Percentiles rank a stretch among this genome's conserved stretches.
Evolutionary conservation across 805 yeast genomes (phyloP).

Genomic region (Candida railenensis): DNA sequence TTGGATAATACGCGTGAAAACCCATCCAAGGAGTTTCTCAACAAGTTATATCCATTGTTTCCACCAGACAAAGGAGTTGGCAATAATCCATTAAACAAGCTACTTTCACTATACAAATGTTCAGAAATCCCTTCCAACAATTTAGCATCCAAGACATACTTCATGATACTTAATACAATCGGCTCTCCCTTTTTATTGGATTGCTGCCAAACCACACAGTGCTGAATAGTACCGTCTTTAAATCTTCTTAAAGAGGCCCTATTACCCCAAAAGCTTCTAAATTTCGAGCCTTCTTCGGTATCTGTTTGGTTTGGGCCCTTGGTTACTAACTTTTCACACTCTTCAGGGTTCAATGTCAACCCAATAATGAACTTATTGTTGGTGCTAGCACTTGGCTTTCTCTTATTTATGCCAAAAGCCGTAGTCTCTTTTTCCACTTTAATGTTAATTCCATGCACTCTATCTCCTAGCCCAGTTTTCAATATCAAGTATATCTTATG

Average conservation of each 20-base stretch:
- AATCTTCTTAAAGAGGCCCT: conserved; percentile 85
- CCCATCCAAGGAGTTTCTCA: conserved; percentile 46
- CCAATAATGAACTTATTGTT: conserved; percentile 45
- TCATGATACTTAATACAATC: conserved; percentile 61
- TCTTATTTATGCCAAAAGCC: conserved; percentile 44
- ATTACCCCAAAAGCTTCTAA: conserved; percentile 87
- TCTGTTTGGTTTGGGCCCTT: conserved; percentile 75
- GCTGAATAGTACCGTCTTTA: conserved; percentile 86
- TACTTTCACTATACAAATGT: conserved; percentile 35
- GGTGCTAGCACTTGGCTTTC: conserved; percentile 48
- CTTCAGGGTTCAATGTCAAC: conserved; percentile 63
- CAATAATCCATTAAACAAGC: conserved; percentile 47
- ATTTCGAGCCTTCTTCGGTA: conserved; percentile 55
- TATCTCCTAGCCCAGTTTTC: conserved; percentile 54
- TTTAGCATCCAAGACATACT: conserved; percentile 64
- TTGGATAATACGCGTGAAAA: conserved; percentile 47
- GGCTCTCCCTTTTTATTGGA: conserved; percentile 53
- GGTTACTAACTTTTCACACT: conserved; percentile 78
- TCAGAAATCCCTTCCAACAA: conserved; percentile 45
- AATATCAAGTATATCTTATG: conserved; percentile 61
- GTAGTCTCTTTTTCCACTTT: conserved; percentile 19
- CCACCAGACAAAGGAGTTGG: conserved; percentile 53
- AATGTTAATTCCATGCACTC: conserved; percentile 41
- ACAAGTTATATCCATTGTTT: conserved; percentile 22
- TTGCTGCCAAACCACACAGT: conserved; percentile 83